Conservation (phyloP, 2,329 filamentous ascomycete species). For the Metarhizium guizhouense region DNA sequence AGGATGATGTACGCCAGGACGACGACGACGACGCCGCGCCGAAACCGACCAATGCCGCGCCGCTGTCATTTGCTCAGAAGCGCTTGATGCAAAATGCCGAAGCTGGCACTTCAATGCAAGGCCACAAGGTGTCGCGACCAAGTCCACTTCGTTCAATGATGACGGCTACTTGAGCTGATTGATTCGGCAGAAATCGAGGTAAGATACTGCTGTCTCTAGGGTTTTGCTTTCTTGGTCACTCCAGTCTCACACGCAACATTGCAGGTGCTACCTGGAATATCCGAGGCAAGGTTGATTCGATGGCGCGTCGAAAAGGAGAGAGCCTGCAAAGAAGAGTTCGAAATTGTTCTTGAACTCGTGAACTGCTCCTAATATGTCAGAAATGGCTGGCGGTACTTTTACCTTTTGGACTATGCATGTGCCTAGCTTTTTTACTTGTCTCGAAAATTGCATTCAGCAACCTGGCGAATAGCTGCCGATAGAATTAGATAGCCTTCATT, state of each 20-base stretch:
- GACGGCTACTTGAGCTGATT: slow-evolving; percentile 48
- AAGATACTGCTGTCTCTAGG: slow-evolving; percentile 5
- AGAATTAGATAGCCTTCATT: background rate
- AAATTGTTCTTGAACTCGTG: background rate
- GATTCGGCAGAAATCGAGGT: slow-evolving; percentile 22
- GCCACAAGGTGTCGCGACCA: slow-evolving; percentile 47
- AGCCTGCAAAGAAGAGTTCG: background rate
- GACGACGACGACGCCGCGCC: slow-evolving; percentile 31
- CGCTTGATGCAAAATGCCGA: slow-evolving; percentile 38
- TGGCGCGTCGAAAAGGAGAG: slow-evolving; percentile 2
- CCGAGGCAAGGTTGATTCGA: slow-evolving; percentile 5
- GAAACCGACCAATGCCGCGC: slow-evolving; percentile 35
- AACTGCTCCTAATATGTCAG: background rate
- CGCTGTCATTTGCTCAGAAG: slow-evolving; percentile 35
- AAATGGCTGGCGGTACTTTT: background rate
- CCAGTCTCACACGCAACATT: slow-evolving; percentile 4
- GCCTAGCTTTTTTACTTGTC: background rate
- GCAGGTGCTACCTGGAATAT: slow-evolving; percentile 2
- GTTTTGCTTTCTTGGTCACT: background rate
- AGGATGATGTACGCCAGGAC: slow-evolving; percentile 29
- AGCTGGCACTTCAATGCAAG: slow-evolving; percentile 32
- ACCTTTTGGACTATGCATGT: background rate
- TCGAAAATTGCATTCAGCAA: background rate
- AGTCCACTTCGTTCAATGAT: slow-evolving; percentile 62
- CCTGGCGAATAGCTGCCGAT: background rate